Evolutionary conservation across 345 rosid species (phyloP).

Genomic region (Abelmoschus esculentus): DNA sequence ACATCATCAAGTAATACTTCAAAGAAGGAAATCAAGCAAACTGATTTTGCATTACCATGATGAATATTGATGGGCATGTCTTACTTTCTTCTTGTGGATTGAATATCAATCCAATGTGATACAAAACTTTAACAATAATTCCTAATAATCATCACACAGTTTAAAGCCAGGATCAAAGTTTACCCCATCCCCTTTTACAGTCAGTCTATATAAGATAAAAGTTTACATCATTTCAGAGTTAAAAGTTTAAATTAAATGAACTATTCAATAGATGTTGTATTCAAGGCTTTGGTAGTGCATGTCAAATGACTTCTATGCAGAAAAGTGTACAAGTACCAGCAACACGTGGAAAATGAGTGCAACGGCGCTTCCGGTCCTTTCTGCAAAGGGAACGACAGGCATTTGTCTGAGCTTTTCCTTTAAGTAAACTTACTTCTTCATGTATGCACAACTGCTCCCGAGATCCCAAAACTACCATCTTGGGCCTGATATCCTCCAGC

Average conservation of each 20-base stretch:
- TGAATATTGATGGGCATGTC: neutral
- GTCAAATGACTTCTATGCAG: neutral
- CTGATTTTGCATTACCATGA: neutral
- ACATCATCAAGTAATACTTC: neutral
- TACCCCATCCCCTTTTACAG: neutral
- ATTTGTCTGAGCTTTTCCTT: slow-evolving; percentile 78
- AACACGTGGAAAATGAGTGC: slow-evolving; percentile 47
- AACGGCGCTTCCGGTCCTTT: slow-evolving; percentile 46
- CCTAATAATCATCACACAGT: neutral
- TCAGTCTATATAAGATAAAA: slow-evolving; percentile 5
- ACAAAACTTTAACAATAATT: neutral
- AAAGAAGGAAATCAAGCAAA: neutral
- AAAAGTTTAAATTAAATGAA: neutral
- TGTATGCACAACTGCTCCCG: slow-evolving; percentile 91
- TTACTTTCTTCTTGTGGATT: neutral
- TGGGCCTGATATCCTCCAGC: slow-evolving; percentile 57
- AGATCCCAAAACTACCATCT: slow-evolving; percentile 85
- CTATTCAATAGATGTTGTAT: neutral
- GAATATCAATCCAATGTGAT: neutral
- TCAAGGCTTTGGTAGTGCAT: neutral
- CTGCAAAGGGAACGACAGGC: slow-evolving; percentile 68
- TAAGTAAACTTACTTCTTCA: slow-evolving; percentile 71
- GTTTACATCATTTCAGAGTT: neutral
- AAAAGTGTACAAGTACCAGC: slow-evolving; percentile 29
- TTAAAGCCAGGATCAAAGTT: neutral